Evolutionary conservation across 805 yeast genomes (phyloP).

Genomic region (Saturnispora besseyi): DNA sequence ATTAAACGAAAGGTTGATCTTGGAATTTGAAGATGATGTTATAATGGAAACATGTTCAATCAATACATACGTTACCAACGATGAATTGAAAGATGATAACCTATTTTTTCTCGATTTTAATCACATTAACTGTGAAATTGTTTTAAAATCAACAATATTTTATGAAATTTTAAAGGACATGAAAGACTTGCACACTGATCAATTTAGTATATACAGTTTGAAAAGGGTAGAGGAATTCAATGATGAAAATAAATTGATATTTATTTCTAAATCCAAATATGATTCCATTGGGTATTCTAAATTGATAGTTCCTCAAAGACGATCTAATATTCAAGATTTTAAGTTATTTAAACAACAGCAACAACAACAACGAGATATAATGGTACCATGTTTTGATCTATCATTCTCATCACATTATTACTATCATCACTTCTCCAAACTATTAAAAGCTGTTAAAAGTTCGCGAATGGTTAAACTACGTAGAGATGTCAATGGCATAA

Average conservation of each 20-base stretch:
- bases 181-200: conserved; percentile 44
- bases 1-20: conserved; percentile 42
- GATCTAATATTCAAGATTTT: conserved; percentile 53
- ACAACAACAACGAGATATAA: conserved; percentile 4
- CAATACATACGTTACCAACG: conserved; percentile 31
- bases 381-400: conserved; percentile 10
- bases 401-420: conserved; percentile 41
- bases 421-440: conserved; percentile 38
- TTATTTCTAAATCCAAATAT: conserved; percentile 51
- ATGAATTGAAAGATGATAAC: conserved; percentile 20
- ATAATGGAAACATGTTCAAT: conserved; percentile 52
- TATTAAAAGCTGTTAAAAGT: conserved; percentile 38
- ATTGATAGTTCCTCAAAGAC: conserved; percentile 54
- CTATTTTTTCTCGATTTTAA: conserved; percentile 31
- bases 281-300: conserved; percentile 62
- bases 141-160: conserved; percentile 44
- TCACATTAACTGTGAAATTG: conserved; percentile 39
- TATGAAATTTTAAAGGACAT: conserved; percentile 47
- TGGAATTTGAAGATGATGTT: conserved; percentile 45
- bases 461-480: conserved; percentile 48
- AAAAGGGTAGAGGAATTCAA: conserved; percentile 12
- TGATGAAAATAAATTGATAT: conserved; percentile 33
- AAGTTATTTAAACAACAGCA: conserved; percentile 24
- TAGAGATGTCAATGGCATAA: conserved; percentile 42
- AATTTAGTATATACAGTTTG: conserved; percentile 39